A percentile compares a stretch with the other conserved stretches of the same genome.
Conservation (phyloP, 1,284 basidiomycete genomes). For the Cryptococcus sp. region DNA sequence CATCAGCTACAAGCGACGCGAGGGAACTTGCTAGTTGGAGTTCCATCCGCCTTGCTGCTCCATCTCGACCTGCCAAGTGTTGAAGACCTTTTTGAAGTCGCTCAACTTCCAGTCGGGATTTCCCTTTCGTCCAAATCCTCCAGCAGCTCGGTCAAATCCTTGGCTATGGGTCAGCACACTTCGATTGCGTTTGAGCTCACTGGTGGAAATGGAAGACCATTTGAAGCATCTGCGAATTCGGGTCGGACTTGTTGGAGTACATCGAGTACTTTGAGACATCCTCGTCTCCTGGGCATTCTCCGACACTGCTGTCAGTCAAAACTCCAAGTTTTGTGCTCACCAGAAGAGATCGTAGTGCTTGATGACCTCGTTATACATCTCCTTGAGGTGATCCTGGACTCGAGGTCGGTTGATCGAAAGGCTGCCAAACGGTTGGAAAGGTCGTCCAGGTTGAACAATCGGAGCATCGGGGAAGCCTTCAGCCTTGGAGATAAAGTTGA, state of each 20-base stretch:
- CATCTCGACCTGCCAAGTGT: constrained; percentile 58
- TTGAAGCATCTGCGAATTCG: constrained; percentile 59
- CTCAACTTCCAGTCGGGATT: constrained; percentile 52
- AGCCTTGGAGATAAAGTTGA: constrained; percentile 62
- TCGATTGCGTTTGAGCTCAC: constrained; percentile 36
- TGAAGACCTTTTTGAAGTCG: constrained; percentile 56
- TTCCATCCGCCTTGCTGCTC: constrained; percentile 62
- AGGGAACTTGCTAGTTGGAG: constrained; percentile 23
- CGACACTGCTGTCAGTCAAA: constrained; percentile 47
- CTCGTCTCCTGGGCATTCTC: constrained; percentile 60
- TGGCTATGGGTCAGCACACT: constrained; percentile 28
- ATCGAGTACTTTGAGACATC: constrained; percentile 51
- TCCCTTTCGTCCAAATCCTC: constrained; percentile 15
- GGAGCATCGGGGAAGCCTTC: constrained; percentile 62
- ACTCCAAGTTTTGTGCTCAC: constrained; percentile 14
- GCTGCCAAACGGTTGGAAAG: constrained; percentile 57
- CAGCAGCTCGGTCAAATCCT: constrained; percentile 22
- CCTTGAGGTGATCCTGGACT: constrained; percentile 62
- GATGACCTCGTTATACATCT: constrained; percentile 60
- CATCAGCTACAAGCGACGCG: background rate
- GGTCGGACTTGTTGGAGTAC: constrained; percentile 53
- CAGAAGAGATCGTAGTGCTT: constrained; percentile 27
- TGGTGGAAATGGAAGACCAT: constrained; percentile 49
- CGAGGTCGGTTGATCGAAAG: constrained; percentile 59
- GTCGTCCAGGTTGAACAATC: constrained; percentile 51